Evolutionary conservation across 805 yeast species (phyloP).

Genomic region (Wilhelminamyces savonicus): DNA sequence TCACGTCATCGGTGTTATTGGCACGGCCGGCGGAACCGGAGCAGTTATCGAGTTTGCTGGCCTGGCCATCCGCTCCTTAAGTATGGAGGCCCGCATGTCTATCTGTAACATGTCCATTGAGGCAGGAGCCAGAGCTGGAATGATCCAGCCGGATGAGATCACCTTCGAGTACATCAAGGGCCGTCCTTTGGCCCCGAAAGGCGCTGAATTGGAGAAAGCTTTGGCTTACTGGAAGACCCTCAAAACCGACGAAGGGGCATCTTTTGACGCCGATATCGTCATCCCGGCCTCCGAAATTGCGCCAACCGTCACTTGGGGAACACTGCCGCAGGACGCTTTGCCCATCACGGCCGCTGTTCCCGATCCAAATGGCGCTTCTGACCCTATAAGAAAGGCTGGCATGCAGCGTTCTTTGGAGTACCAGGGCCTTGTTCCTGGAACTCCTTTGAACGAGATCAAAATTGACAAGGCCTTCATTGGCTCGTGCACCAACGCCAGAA

Average conservation of each 20-base stretch:
- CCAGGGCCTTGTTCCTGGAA: slow-evolving; percentile 85
- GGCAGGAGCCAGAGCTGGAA: slow-evolving; percentile 99
- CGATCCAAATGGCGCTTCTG: slow-evolving; percentile 68
- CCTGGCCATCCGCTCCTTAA: slow-evolving; percentile 78
- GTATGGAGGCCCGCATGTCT: slow-evolving; percentile 99
- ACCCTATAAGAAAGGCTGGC: slow-evolving; percentile 72
- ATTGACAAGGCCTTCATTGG: slow-evolving; percentile 96
- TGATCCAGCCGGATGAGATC: slow-evolving; percentile 91
- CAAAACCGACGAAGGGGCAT: slow-evolving; percentile 83
- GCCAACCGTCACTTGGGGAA: slow-evolving; percentile 99
- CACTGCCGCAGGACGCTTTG: slow-evolving; percentile 97
- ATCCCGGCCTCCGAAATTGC: slow-evolving; percentile 80
- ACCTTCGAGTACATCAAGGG: slow-evolving; percentile 89
- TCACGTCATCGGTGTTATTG: slow-evolving; percentile 93
- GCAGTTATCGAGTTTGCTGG: slow-evolving; percentile 96
- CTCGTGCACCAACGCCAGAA: slow-evolving; percentile 95
- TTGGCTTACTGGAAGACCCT: slow-evolving; percentile 85
- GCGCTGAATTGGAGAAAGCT: slow-evolving; percentile 94
- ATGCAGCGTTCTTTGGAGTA: slow-evolving; percentile 88
- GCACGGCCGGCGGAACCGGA: slow-evolving; percentile 99
- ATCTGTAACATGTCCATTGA: slow-evolving; percentile 99
- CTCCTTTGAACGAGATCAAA: slow-evolving; percentile 65
- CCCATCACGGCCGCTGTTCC: slow-evolving; percentile 91
- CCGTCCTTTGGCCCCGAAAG: slow-evolving; percentile 91
- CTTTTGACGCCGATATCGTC: slow-evolving; percentile 75